Base-by-base conservation (phyloP, 2,329 filamentous ascomycete species). In the Penicillium sp. region DNA sequence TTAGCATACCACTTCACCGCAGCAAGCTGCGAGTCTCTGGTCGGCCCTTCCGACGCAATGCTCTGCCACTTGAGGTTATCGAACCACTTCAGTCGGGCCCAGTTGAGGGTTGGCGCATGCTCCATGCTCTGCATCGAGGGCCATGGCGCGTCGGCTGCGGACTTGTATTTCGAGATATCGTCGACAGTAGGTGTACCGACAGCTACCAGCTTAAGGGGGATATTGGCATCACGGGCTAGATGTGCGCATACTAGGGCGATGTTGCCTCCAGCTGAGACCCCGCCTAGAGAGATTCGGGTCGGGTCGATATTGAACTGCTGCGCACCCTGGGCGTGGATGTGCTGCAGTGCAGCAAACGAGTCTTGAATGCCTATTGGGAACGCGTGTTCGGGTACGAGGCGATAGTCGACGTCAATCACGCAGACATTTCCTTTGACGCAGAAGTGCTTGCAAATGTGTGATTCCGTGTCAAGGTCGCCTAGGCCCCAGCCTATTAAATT, bases 351-450 rank as follows among this genome's bases (percentile, higher is more conserved):
- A 7, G 74, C 75, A 64, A 77, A 81, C 47, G 75, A 75, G 66
- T 83, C 80, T n/a, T 77, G 73, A 18, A 79, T 72, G 31, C 70
- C 72, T 15, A 74, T 73, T n/a, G 80, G 80, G 54, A 79, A 81
- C 6, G 75, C 67, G 57, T 75, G 63, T 63, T 82, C 79, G 9
- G 80, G 80, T 0, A 80, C 77, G 1, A 82, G 73, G 5, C 80
- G 75, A 60, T 82, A 83, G n/a, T 66, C 79, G 12, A 82, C 76
- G 59, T 81, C 77, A 51, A 83, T 71, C 29, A 82, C 78, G 15
- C 71, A 72, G 29, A 79, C 78, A 27, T 70, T 68, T 23, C 75
- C 75, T 44, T 74, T 68, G 29, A 70, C 67, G 65, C 75, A 79
- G 25, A 81, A 70, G 59, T 80, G 77, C 49, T 72, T 71, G 71